Evolutionary conservation across 2,329 filamentous ascomycete genomes (phyloP).

Genomic region (Calonectria honghensis): DNA sequence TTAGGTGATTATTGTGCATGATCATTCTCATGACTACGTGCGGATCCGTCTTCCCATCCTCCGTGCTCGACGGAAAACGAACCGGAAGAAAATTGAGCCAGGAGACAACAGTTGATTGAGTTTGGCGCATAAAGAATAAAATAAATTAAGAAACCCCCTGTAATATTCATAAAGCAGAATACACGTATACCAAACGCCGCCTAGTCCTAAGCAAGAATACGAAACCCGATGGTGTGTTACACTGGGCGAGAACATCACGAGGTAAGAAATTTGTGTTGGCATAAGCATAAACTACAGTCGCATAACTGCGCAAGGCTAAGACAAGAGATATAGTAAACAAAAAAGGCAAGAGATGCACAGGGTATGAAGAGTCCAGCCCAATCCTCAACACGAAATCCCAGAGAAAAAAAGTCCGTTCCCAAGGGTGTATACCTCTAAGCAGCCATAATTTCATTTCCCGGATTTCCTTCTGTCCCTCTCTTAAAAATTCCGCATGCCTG

Average conservation of each 20-base stretch:
- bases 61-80: not conserved
- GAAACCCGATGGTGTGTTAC: not conserved
- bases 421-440: slow-evolving; percentile 43
- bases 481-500: slow-evolving; percentile 3
- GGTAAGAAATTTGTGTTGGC: not conserved
- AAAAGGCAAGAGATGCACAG: slow-evolving; percentile 30
- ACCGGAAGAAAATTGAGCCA: not conserved
- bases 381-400: slow-evolving; percentile 24
- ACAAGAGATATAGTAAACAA: slow-evolving; percentile 22
- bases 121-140: too few species aligned
- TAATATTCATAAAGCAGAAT: not conserved
- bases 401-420: slow-evolving; percentile 24
- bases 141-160: not conserved
- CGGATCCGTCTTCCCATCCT: not conserved
- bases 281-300: slow-evolving; percentile 25
- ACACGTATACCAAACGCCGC: not conserved
- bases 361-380: slow-evolving; percentile 39
- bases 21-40: not conserved
- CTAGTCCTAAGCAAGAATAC: not conserved
- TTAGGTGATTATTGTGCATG: not conserved
- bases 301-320: slow-evolving; percentile 15
- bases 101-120: not conserved
- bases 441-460: slow-evolving; percentile 30
- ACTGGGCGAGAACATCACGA: not conserved
- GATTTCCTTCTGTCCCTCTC: slow-evolving; percentile 29